Percentiles rank a stretch among this genome's conserved stretches.
Conservation (phyloP, 352 stramenopile genomes). For the Pythium grandisporangium region DNA sequence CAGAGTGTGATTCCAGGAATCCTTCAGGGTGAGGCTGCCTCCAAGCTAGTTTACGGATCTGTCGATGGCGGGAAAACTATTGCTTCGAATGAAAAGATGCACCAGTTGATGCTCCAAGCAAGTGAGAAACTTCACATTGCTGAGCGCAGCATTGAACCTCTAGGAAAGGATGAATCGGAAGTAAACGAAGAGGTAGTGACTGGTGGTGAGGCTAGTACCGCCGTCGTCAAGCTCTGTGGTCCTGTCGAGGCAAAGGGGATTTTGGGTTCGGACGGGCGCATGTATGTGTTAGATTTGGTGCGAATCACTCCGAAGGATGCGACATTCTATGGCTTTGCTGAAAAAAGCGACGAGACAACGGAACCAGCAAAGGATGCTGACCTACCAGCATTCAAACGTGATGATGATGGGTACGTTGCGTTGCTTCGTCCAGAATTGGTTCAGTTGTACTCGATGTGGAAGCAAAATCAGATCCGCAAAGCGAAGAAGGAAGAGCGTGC, state of each 20-base stretch:
- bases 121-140: conserved; percentile 84
- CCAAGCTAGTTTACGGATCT: conserved; percentile 93
- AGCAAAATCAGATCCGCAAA: conserved; percentile 77
- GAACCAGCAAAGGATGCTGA: conserved; percentile 33
- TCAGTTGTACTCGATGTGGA: conserved; percentile 85
- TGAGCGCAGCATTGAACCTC: conserved; percentile 72
- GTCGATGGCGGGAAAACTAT: conserved; percentile 89
- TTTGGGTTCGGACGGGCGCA: conserved; percentile 87
- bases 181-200: conserved; percentile 24
- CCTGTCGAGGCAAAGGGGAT: conserved; percentile 96
- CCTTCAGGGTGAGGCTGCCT: conserved; percentile 91
- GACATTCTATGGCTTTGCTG: conserved; percentile 71
- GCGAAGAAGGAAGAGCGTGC: conserved; percentile 32
- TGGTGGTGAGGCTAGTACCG: conserved; percentile 41
- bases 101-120: conserved; percentile 81
- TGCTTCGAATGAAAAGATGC: conserved; percentile 89
- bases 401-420: conserved; percentile 83
- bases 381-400: conserved; percentile 71
- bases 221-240: conserved; percentile 73
- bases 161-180: conserved; percentile 46
- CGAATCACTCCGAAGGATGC: conserved; percentile 92
- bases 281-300: conserved; percentile 94
- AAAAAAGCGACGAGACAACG: conserved; percentile 19
- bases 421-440: conserved; percentile 92
- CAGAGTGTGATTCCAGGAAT: conserved; percentile 96